Evolutionary conservation across 768 basidiomycete genomes (phyloP).

Genomic region (Agaricus subrufescens): DNA sequence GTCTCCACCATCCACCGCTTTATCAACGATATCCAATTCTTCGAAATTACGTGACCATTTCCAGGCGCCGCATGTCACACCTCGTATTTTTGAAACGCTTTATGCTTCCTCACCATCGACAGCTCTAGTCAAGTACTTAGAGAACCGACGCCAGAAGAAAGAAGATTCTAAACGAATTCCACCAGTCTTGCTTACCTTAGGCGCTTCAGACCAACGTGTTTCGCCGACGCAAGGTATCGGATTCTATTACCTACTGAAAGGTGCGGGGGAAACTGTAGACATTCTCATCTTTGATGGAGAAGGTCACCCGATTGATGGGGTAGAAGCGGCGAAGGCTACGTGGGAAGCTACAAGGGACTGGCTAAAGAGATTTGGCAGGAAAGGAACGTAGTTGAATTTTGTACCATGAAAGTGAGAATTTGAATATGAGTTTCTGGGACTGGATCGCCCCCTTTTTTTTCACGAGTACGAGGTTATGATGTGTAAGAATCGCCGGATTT

Average conservation of each 20-base stretch:
- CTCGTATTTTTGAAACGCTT: constrained; percentile 38
- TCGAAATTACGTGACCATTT: neutral
- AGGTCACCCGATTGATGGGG: constrained; percentile 58
- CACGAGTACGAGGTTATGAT: too few species aligned
- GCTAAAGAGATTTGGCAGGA: constrained; percentile 25
- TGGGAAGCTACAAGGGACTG: constrained; percentile 52
- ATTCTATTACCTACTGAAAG: constrained; percentile 66
- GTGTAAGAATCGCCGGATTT: too few species aligned
- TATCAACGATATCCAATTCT: constrained; percentile 4
- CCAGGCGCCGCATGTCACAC: constrained; percentile 33
- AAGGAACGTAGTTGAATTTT: neutral
- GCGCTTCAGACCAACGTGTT: constrained; percentile 57
- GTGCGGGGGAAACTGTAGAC: constrained; percentile 37
- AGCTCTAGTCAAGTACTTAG: constrained; percentile 43
- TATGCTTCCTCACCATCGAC: constrained; percentile 51
- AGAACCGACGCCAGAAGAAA: constrained; percentile 8
- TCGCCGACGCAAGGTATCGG: constrained; percentile 56
- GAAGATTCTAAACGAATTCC: constrained; percentile 12
- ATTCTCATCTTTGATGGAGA: constrained; percentile 59
- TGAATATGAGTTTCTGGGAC: too few species aligned
- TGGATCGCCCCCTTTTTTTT: neutral
- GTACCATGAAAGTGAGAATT: neutral
- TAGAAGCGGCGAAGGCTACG: constrained; percentile 50
- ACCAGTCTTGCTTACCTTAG: constrained; percentile 56
- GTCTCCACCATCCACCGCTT: constrained; percentile 16